Evolutionary conservation across 176 grass and related monocot species (phyloP).

Genomic region (Oryza meridionalis): DNA sequence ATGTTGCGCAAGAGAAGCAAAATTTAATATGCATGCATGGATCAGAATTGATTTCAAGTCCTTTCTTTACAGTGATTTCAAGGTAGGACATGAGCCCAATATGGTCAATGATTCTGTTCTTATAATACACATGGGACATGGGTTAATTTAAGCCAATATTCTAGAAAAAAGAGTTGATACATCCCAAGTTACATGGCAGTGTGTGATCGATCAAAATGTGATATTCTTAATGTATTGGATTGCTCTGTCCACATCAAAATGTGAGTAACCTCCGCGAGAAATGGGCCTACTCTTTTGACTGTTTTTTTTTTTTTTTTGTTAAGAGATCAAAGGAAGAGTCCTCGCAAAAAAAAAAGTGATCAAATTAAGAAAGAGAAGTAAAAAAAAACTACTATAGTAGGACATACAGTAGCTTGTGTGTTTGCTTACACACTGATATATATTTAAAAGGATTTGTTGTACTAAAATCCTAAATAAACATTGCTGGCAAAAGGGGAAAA

Average conservation of each 20-base stretch:
- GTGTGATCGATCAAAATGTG: neutral
- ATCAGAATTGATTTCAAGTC: neutral
- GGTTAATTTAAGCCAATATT: neutral
- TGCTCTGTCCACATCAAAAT: neutral
- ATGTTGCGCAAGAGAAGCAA: too few species aligned
- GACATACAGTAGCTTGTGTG: neutral
- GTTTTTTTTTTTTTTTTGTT: neutral
- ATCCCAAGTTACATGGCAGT: neutral
- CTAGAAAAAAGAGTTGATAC: neutral
- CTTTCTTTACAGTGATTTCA: neutral
- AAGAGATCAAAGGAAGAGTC: too few species aligned
- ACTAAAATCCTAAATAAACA: neutral
- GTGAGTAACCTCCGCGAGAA: neutral
- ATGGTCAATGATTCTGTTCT: neutral
- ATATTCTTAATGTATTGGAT: too few species aligned
- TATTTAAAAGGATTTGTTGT: slow-evolving; percentile 8
- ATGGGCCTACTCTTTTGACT: slow-evolving; percentile 14
- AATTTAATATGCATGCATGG: neutral
- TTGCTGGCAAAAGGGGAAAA: too few species aligned
- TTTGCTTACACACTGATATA: neutral
- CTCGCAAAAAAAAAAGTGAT: too few species aligned
- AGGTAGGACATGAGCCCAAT: neutral
- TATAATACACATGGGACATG: neutral
- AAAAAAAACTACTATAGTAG: neutral
- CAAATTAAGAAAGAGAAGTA: neutral